These are phyloP conservation scores for Sporothrix brunneoviolacea DNA, from an alignment of 2,329 filamentous ascomycete genomes.

Conservation along the genomic window DNA sequence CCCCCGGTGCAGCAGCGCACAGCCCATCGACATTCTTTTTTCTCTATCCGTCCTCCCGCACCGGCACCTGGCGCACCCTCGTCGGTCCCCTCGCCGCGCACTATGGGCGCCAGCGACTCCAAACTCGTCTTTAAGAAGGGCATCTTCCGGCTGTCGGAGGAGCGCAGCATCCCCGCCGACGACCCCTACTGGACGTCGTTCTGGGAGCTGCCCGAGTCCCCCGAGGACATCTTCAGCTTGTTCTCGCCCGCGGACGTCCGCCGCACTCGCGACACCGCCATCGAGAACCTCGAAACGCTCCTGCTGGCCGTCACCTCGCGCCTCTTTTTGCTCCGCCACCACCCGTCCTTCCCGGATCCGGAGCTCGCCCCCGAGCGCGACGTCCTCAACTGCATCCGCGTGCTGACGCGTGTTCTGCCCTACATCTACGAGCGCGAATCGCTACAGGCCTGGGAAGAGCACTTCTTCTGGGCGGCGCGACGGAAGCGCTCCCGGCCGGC, in stretches of 20 bases:
- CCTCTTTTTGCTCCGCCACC: slow-evolving; percentile 74
- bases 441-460: slow-evolving; percentile 78
- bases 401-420: slow-evolving; percentile 82
- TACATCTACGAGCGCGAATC: slow-evolving; percentile 88
- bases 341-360: slow-evolving; percentile 82
- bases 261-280: slow-evolving; percentile 73
- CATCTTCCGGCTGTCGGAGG: slow-evolving; percentile 93
- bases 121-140: slow-evolving; percentile 98
- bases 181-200: slow-evolving; percentile 96
- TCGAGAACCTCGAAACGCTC: slow-evolving; percentile 85
- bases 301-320: slow-evolving; percentile 77
- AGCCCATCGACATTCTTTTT: not conserved
- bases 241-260: slow-evolving; percentile 87
- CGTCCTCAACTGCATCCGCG: slow-evolving; percentile 89
- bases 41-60: too few species aligned
- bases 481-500: slow-evolving; percentile 64
- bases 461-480: slow-evolving; percentile 82
- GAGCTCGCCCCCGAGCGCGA: slow-evolving; percentile 79
- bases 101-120: slow-evolving; percentile 96
- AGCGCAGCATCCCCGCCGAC: slow-evolving; percentile 77
- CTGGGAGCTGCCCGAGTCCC: slow-evolving; percentile 93
- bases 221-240: slow-evolving; percentile 93
- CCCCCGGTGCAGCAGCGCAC: not conserved
- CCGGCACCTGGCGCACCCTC: not conserved
- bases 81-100: not conserved